Percentiles rank a stretch among this genome's conserved stretches.
Conservation (phyloP, 441 rosid species). For the Brassica hybrid region DNA sequence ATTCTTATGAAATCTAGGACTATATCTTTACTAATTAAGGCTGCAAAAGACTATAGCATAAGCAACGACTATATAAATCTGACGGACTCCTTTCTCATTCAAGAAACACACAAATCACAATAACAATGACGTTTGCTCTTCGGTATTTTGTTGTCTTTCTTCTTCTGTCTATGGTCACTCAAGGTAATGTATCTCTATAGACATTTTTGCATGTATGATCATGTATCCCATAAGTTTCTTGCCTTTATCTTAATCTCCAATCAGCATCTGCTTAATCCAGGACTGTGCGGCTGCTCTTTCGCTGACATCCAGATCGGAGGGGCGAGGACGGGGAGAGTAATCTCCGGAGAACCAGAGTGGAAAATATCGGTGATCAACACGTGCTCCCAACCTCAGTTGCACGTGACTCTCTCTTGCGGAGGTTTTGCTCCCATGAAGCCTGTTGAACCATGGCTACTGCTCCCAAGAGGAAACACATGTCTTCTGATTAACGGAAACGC, state of each 20-base stretch:
- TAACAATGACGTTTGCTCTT: constrained; percentile 29
- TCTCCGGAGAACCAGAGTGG: not conserved
- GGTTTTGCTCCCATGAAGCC: constrained; percentile 3
- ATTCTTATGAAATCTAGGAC: not conserved
- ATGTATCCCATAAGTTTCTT: not conserved
- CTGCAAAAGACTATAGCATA: not conserved
- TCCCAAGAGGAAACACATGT: not conserved
- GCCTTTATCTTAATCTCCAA: not conserved
- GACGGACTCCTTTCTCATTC: not conserved
- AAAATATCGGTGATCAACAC: not conserved
- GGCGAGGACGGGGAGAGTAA: not conserved
- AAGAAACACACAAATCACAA: not conserved
- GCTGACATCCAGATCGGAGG: not conserved
- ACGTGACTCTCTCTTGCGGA: not conserved
- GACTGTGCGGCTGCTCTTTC: not conserved
- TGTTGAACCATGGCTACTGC: not conserved
- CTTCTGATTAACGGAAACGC: not conserved
- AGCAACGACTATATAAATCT: constrained; percentile 6
- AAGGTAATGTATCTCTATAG: constrained; percentile 21
- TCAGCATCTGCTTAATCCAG: not conserved
- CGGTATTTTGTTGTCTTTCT: constrained; percentile 25
- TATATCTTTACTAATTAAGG: not conserved
- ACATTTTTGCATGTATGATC: not conserved
- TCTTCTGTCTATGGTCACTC: constrained; percentile 32
- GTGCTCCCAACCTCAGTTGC: not conserved